phyloP scores from a whole-genome alignment of 371 early-diverging fungal genomes.

The Mortierella sp. region DNA sequence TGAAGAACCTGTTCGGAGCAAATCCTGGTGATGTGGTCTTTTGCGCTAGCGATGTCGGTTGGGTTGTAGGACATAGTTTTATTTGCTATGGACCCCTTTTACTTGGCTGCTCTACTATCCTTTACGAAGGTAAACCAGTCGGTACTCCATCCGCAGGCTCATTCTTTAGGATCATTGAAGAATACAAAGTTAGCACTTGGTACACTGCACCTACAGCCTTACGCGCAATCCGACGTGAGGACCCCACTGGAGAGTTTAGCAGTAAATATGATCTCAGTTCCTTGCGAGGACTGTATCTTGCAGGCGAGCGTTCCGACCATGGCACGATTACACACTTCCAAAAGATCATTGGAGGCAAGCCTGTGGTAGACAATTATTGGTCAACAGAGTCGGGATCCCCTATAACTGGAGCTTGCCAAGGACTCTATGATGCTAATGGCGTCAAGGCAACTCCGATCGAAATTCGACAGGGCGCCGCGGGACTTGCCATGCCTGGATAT shows the following conservation, averaged over 20 bases:
- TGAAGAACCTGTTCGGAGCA: slow-evolving; percentile 84
- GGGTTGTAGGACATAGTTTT: slow-evolving; percentile 95
- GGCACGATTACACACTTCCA: slow-evolving; percentile 81
- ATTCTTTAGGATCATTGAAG: slow-evolving; percentile 85
- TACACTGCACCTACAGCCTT: slow-evolving; percentile 96
- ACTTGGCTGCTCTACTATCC: slow-evolving; percentile 86
- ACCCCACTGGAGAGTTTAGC: slow-evolving; percentile 71
- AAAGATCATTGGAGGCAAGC: slow-evolving; percentile 66
- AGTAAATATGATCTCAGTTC: slow-evolving; percentile 70
- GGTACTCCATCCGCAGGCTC: slow-evolving; percentile 86
- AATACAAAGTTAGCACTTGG: slow-evolving; percentile 82
- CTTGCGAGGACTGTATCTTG: slow-evolving; percentile 84
- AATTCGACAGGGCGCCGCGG: slow-evolving; percentile 52
- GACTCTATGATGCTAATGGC: slow-evolving; percentile 59
- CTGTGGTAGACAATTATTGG: slow-evolving; percentile 92
- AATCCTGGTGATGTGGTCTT: slow-evolving; percentile 80
- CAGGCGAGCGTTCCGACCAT: slow-evolving; percentile 93
- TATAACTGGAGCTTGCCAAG: slow-evolving; percentile 79
- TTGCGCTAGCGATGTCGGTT: slow-evolving; percentile 93
- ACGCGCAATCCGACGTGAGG: slow-evolving; percentile 87
- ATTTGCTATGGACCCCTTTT: slow-evolving; percentile 93
- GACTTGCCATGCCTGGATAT: slow-evolving; percentile 82
- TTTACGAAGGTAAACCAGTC: slow-evolving; percentile 93
- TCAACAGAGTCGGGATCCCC: slow-evolving; percentile 94
- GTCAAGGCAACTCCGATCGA: slow-evolving; percentile 50